Conservation (phyloP, 495 filamentous ascomycete species). For the Xylaria palmicola region DNA sequence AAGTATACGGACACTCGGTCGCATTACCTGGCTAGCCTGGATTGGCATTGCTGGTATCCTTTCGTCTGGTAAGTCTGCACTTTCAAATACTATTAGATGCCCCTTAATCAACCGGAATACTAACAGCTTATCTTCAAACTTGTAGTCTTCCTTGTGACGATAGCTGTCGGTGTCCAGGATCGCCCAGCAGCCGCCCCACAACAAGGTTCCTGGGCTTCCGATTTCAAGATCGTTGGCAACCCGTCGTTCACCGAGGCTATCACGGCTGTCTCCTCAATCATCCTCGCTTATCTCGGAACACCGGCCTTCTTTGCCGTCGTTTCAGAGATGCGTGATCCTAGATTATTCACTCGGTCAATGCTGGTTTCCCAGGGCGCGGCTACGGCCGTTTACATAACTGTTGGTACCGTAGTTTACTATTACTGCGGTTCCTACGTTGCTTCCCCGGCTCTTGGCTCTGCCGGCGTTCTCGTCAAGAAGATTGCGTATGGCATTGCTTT, state of each 20-base stretch:
- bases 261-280: constrained; percentile 39
- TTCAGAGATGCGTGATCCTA: constrained; percentile 26
- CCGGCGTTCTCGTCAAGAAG: constrained; percentile 28
- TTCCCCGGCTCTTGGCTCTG: constrained; percentile 28
- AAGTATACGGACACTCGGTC: constrained; percentile 47
- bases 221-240: constrained; percentile 33
- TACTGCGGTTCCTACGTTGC: constrained; percentile 32
- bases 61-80: constrained; percentile 16
- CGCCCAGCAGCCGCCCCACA: constrained; percentile 43
- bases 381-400: constrained; percentile 23
- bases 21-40: constrained; percentile 49
- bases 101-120: background rate
- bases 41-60: constrained; percentile 44
- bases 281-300: constrained; percentile 16
- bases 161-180: constrained; percentile 43
- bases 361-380: constrained; percentile 25
- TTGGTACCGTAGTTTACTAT: constrained; percentile 26
- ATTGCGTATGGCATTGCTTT: constrained; percentile 30
- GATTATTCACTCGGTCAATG: constrained; percentile 25
- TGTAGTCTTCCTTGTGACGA: constrained; percentile 48
- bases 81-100: background rate
- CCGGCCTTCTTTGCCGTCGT: constrained; percentile 16
- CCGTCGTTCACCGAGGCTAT: constrained; percentile 43
- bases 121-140: constrained; percentile 19
- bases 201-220: constrained; percentile 36